Conservation (phyloP, 2,329 filamentous ascomycete genomes). For the Drechslera avenae region DNA sequence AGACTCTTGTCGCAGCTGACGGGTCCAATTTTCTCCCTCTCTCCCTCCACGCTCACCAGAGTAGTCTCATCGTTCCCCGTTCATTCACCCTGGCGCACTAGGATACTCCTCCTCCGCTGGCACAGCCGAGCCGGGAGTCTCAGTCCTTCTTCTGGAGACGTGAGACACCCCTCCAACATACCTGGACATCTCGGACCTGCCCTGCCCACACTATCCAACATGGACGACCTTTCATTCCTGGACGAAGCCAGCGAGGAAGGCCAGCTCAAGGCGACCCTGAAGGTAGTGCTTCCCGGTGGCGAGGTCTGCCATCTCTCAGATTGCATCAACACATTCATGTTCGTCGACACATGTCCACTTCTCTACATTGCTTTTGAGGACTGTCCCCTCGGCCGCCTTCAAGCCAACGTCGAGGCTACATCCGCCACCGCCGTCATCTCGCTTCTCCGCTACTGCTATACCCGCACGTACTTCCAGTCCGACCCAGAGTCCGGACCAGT, state of each 20-base stretch:
- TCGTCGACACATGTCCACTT: slow-evolving; percentile 47
- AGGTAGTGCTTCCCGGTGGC: slow-evolving; percentile 40
- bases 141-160: neutral
- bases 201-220: slow-evolving; percentile 11
- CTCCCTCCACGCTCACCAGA: neutral
- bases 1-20: slow-evolving; percentile 10
- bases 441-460: slow-evolving; percentile 52
- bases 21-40: neutral
- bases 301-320: slow-evolving; percentile 40
- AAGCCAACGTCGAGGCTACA: slow-evolving; percentile 48
- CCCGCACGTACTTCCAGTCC: slow-evolving; percentile 44
- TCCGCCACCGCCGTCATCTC: slow-evolving; percentile 40
- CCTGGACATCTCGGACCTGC: neutral
- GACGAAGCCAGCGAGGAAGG: slow-evolving; percentile 13
- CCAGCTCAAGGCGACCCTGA: slow-evolving; percentile 35
- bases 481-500: slow-evolving; percentile 27
- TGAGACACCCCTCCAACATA: neutral
- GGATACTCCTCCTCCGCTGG: too few relatives aligned
- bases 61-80: neutral
- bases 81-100: too few relatives aligned
- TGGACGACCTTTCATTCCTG: slow-evolving; percentile 35
- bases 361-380: slow-evolving; percentile 50
- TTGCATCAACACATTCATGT: slow-evolving; percentile 36
- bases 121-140: slow-evolving; percentile 7
- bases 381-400: slow-evolving; percentile 30